These are phyloP conservation scores for Phytopythium sindhum DNA, from an alignment of 352 stramenopile genomes.

Conservation along the genomic window DNA sequence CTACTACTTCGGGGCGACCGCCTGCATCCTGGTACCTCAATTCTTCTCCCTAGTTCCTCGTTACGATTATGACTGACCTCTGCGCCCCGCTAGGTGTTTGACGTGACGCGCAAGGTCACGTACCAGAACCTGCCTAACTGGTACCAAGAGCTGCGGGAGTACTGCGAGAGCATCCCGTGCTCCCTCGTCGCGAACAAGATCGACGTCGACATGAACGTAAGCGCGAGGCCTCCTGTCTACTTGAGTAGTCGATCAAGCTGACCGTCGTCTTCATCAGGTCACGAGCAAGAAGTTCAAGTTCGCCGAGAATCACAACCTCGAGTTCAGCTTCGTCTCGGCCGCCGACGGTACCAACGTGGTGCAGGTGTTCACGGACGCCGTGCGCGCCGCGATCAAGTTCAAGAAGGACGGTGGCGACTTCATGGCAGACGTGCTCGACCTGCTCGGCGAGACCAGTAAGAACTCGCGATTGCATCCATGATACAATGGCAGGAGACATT, in stretches of 20 bases:
- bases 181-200: conserved; percentile 97
- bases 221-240: neutral
- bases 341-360: conserved; percentile 96
- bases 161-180: conserved; percentile 91
- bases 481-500: too few species aligned
- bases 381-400: conserved; percentile 83
- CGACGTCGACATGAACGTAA: conserved; percentile 91
- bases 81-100: conserved; percentile 73
- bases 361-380: conserved; percentile 91
- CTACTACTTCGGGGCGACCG: conserved; percentile 95
- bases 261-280: conserved; percentile 43
- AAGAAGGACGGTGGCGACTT: conserved; percentile 91
- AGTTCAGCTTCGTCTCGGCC: conserved; percentile 93
- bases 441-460: conserved; percentile 59
- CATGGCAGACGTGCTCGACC: conserved; percentile 88
- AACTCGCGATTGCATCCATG: neutral
- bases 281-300: conserved; percentile 97
- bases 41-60: too few species aligned
- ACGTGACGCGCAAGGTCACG: conserved; percentile 94
- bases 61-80: too few species aligned
- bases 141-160: conserved; percentile 91
- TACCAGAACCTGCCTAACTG: conserved; percentile 93
- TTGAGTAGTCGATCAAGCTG: neutral
- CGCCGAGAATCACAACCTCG: conserved; percentile 90
- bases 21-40: conserved; percentile 88